Base-by-base conservation (phyloP, 2,329 filamentous ascomycete genomes). In the Hypoxylon sp. region DNA sequence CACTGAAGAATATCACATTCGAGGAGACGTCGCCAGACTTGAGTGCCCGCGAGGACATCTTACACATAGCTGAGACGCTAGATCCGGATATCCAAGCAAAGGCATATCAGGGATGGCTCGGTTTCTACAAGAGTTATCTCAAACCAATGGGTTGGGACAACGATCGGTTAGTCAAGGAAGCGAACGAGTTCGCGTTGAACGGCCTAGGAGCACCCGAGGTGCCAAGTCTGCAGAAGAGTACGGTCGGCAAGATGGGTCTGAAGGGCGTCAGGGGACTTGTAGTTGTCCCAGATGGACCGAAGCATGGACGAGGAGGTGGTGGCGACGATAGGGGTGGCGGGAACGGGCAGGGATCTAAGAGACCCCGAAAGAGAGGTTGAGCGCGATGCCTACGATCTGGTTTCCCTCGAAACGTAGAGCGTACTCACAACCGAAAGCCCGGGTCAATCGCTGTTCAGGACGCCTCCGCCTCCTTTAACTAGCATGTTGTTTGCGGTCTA, bases 91-190 rank as follows among this genome's bases (percentile, higher is more conserved):
- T 80, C 20, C 83, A 85, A 64, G 77, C 76, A 13, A 86, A 83
- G 73, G 81, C 83, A 2, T 90, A 89, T 78, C 84, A 87, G 75
- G 85, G 84, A 3, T 89, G 86, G 85, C 78, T 89, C 8, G 87
- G 86, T 14, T 82, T 63, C 83, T 87, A 82, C 79, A 88, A 88
- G 74, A 82, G 80, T 61, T 82, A 84, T 73, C 71, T 82, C 57
- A 88, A 86, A 77, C 71, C 76, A 10, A 73, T 82, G 62, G 64
- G 73, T 22, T 81, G 79, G 79, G 74, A 78, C 63, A 67, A 56
- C 14, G 69, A 53, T 73, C 67, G 70, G 64, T 69, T 89, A 3
- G 88, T 90, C 0, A 71, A 75, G 6, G 78, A 86, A 70, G 87
- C 81, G 48, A 89, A 89, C 74, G 74, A 74, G 1, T 88, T 82